Conservation (phyloP, 192 early-diverging fungal species). For the Entomortierella lignicola region DNA sequence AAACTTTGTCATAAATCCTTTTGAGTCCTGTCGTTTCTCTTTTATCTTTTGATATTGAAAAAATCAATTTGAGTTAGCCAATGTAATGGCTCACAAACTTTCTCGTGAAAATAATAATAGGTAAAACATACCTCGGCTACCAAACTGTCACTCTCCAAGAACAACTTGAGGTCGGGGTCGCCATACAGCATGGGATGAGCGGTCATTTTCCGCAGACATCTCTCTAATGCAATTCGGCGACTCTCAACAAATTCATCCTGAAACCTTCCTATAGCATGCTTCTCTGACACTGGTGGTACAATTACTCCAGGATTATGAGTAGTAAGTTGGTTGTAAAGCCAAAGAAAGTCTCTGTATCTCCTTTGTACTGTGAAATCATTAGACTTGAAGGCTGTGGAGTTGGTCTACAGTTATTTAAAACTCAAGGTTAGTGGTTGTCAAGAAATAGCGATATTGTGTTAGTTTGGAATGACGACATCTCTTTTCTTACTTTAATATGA, state of each 20-base stretch:
- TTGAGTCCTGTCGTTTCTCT: conserved; percentile 60
- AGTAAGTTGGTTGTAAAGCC: conserved; percentile 89
- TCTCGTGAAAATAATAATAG: not conserved
- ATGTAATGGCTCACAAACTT: too few species aligned
- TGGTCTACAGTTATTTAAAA: conserved; percentile 75
- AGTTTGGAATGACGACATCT: not conserved
- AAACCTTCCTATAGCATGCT: conserved; percentile 91
- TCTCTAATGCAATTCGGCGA: conserved; percentile 84
- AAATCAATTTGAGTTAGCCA: not conserved
- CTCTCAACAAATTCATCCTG: conserved; percentile 96
- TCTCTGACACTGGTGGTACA: conserved; percentile 93
- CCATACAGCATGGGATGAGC: conserved; percentile 85
- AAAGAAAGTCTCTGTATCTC: conserved; percentile 93
- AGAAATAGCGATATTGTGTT: too few species aligned
- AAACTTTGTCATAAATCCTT: conserved; percentile 74
- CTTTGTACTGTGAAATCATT: conserved; percentile 85
- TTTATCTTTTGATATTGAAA: conserved; percentile 55
- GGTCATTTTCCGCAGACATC: conserved; percentile 83
- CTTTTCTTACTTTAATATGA: conserved; percentile 69
- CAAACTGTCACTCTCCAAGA: conserved; percentile 91
- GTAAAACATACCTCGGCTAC: conserved; percentile 72
- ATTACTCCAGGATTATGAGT: conserved; percentile 87
- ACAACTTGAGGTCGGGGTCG: conserved; percentile 85
- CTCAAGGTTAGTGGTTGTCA: too few species aligned
- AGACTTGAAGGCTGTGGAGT: conserved; percentile 79